Evolutionary conservation across 768 basidiomycete genomes (phyloP), one percentile per base, ranked within the genome.

Genomic region (button mushroom (Agaricus bisporus)): DNA sequence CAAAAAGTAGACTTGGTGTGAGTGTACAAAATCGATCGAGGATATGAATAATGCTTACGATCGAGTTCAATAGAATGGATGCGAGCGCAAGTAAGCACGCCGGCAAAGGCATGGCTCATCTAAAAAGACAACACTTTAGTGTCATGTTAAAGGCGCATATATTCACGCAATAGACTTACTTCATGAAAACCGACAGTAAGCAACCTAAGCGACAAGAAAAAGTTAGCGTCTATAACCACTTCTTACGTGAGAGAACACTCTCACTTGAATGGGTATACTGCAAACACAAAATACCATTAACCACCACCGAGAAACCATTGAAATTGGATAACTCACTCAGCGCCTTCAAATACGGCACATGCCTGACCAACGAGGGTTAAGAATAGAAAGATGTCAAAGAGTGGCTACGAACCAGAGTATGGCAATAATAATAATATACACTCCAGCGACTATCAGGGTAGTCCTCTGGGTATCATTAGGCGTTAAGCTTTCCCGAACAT

Each of bases 181-280:
- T 93, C 91, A 68, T 93, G 91, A 64, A 93, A 91, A 45, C 91
- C 91, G 44, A 93, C 91, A 1, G 91, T 91, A 48, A 92, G 76
- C 49, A 92, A 66, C 61, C 90, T 89, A 59, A 25, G 58, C 18
- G 51, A 22, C 22, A n/a, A n/a, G 38, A 8, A 15, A 15, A 51
- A 18, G n/a, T 38, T 18, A 32, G 15, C 47, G 48, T 57, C 17
- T 17, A 14, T n/a, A 29, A 11, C 32, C 52, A 18, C 22, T 28
- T 37, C 15, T 28, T 11, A 37, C n/a, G 9, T 22, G n/a, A 32
- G 43, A 46, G 6, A 49, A 55, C 54, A 44, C n/a, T 57, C 83
- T 69, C 69, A 91, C 91, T 93, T 93, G 80, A 93, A 93, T 4
- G 91, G 91, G 66, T 93, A 93, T 63, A 93, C 90, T 92, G 37